Percentiles rank a stretch among this genome's conserved stretches.
These are phyloP conservation scores for Kluyveromyces marxianus DNA, from an alignment of 1,139 yeast species.

Conservation along the genomic window DNA sequence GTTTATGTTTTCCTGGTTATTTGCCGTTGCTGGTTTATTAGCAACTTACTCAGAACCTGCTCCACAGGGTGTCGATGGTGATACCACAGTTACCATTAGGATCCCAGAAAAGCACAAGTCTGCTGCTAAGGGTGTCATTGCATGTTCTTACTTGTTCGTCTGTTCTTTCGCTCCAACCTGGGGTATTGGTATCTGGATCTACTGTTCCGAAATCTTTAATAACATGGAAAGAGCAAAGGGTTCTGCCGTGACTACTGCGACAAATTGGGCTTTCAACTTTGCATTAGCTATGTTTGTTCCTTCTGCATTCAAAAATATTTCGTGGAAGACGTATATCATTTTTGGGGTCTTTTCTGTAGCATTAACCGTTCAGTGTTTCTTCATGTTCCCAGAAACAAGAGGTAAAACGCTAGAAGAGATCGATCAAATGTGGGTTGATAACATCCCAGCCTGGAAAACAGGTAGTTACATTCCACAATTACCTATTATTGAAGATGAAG, in stretches of 20 bases:
- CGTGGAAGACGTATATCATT: conserved; percentile 42
- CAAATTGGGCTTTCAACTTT: conserved; percentile 33
- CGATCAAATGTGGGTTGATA: conserved; percentile 45
- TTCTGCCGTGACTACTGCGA: conserved; percentile 37
- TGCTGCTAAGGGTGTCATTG: conserved; percentile 50
- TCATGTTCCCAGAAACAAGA: conserved; percentile 57
- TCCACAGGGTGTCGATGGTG: conserved; percentile 28
- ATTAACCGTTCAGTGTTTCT: conserved; percentile 45
- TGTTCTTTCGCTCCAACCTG: conserved; percentile 48
- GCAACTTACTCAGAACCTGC: conserved; percentile 38
- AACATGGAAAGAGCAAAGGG: conserved; percentile 50
- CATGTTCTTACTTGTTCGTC: conserved; percentile 52
- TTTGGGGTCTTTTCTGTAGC: conserved; percentile 43
- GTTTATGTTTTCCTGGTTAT: conserved; percentile 30
- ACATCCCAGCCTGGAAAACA: conserved; percentile 46
- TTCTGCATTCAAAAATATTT: conserved; percentile 37
- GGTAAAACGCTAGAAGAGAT: conserved; percentile 61
- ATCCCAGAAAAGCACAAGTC: conserved; percentile 35
- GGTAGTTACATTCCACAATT: conserved; percentile 18
- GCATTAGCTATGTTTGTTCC: conserved; percentile 47
- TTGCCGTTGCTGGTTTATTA: conserved; percentile 36
- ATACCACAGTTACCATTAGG: conserved; percentile 36
- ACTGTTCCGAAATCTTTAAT: conserved; percentile 49
- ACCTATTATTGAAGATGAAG: conserved; percentile 13
- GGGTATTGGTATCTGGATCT: conserved; percentile 44